Base-by-base conservation (phyloP, 371 early-diverging fungal genomes). In the Basidiobolus meristosporus region DNA sequence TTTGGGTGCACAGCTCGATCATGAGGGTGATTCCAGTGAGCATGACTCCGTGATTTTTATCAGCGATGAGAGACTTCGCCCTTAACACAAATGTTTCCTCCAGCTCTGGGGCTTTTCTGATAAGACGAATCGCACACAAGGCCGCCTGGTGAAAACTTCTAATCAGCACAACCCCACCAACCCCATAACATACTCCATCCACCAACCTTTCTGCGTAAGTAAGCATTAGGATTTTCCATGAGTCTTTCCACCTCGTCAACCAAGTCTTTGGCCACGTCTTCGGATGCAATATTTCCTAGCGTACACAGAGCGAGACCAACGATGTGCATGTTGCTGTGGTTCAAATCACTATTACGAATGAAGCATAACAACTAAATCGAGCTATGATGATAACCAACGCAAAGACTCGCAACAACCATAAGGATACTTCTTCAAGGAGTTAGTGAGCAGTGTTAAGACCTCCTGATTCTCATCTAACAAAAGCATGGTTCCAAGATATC, bases 401-500 rank as follows among this genome's bases (percentile, higher is more conserved):
- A 40, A n/a, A 34, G n/a, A 23, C 22, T 20, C 2, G 33, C 4
- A 14, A 4, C 9, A n/a, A 39, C 23, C 9, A 21, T 11, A 26
- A 28, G 7, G 3, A 2, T 73, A 86, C 88, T 89, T 90, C 57
- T 97, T 90, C 46, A 97, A 68, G 14, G 83, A 90, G 66, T 95
- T 97, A 18, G 98, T 97, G 18, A 96, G 81, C 32, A 97, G 61
- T 5, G 93, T 96, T 50, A 97, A 56, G 1, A 87, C 81, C 50
- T 91, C 92, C 42, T 91, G 92, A 53, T 90, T 90, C 60, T 96
- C 96, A 56, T 97, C 98, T 42, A 97, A 66, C 36, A 97, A 59
- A 28, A 96, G 68, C 84, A 89, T 87, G 44, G 87, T 91, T 22
- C 96, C 98, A 39, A 97, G 68, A 57, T 97, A 96, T 9, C 95